A percentile compares a stretch with the other conserved stretches of the same genome.
Conservation (phyloP, 495 filamentous ascomycete species). For the Filosporella fistucella region DNA sequence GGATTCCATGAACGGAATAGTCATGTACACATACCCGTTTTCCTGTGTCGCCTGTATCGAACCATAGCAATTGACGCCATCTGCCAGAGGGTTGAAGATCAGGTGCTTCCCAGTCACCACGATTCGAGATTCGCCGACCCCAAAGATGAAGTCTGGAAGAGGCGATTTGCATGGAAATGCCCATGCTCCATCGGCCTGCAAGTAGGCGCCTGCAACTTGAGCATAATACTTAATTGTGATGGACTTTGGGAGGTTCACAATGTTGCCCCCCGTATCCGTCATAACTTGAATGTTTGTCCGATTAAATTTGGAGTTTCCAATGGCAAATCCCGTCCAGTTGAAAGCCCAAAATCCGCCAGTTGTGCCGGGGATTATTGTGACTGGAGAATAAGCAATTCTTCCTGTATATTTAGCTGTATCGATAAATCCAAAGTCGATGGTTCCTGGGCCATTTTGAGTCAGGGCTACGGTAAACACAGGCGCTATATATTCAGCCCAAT, state of each 20-base stretch:
- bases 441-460: conserved; percentile 58
- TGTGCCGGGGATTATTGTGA: conserved; percentile 32
- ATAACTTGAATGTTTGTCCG: conserved; percentile 42
- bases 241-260: conserved; percentile 3
- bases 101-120: conserved; percentile 50
- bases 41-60: conserved; percentile 59
- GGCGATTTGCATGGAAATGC: conserved; percentile 57
- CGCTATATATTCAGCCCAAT: conserved; percentile 33
- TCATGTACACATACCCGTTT: conserved; percentile 62
- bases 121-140: conserved; percentile 45
- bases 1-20: conserved; percentile 71
- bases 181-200: conserved; percentile 9
- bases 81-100: conserved; percentile 39
- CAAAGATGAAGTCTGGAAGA: conserved; percentile 59
- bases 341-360: conserved; percentile 69
- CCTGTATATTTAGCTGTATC: conserved; percentile 60
- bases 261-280: conserved; percentile 58
- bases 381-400: conserved; percentile 53
- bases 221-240: conserved; percentile 5
- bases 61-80: conserved; percentile 53
- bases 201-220: conserved; percentile 3
- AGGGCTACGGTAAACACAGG: conserved; percentile 67
- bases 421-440: conserved; percentile 73
- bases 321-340: conserved; percentile 54
- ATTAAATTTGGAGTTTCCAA: conserved; percentile 41